A percentile compares a stretch with the other conserved stretches of the same genome.
Evolutionary conservation across 163 green algal species (phyloP).

Genomic region (Chlorella variabilis): DNA sequence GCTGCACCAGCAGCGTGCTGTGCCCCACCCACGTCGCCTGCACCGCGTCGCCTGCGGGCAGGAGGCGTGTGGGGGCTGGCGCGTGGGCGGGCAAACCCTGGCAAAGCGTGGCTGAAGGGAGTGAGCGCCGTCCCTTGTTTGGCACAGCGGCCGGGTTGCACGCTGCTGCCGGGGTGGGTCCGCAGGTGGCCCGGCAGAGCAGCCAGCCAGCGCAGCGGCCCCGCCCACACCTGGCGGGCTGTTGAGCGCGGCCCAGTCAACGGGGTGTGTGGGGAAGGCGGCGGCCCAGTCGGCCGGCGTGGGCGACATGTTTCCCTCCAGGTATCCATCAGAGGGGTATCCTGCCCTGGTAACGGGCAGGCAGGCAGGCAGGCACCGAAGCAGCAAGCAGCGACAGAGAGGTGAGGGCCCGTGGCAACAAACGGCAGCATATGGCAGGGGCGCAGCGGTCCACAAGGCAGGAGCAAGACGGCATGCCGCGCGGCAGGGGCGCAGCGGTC

Average conservation of each 20-base stretch:
- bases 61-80: background rate
- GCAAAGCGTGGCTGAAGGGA: no score
- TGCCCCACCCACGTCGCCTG: conserved; percentile 81
- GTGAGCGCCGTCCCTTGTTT: background rate
- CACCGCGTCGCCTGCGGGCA: conserved; percentile 46
- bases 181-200: background rate
- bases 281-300: conserved; percentile 50
- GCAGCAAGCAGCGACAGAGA: no score
- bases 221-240: background rate
- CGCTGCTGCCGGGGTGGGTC: background rate
- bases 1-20: conserved; percentile 74
- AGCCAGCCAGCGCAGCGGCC: background rate
- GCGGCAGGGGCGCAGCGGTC: no score
- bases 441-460: no score
- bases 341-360: background rate
- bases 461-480: no score
- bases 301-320: conserved; percentile 46
- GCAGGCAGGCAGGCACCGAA: background rate
- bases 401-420: background rate
- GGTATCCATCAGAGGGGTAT: conserved; percentile 29
- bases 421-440: background rate
- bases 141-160: background rate
- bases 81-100: background rate
- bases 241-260: conserved; percentile 55
- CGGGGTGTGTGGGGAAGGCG: conserved; percentile 59